These are phyloP conservation scores for Capsella bursapastoris DNA, from an alignment of 345 rosid genomes.

Conservation along the genomic window DNA sequence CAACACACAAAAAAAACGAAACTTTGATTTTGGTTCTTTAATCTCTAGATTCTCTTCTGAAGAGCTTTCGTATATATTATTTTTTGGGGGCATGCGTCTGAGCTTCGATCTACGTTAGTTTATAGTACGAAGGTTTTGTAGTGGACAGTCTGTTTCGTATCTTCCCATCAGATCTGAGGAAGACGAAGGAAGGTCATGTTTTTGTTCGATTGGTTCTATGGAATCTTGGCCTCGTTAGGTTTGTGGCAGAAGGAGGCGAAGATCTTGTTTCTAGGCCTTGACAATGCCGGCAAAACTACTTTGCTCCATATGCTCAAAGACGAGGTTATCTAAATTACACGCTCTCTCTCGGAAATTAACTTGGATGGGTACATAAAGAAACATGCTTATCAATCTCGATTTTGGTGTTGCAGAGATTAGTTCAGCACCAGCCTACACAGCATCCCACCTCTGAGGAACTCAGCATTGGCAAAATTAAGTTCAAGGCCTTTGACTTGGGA, in stretches of 20 bases:
- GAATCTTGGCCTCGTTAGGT: constrained; percentile 78
- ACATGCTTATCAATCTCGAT: background rate
- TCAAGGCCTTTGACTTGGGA: constrained; percentile 85
- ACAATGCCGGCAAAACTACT: constrained; percentile 96
- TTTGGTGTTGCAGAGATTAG: constrained; percentile 63
- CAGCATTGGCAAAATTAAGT: constrained; percentile 81
- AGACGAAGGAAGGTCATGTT: constrained; percentile 53
- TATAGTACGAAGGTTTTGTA: background rate
- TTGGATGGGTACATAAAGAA: background rate
- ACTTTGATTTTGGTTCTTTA: constrained; percentile 7
- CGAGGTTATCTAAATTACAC: constrained; percentile 53
- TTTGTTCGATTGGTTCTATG: constrained; percentile 88
- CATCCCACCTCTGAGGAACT: constrained; percentile 82
- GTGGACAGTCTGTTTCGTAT: background rate
- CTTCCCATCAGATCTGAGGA: constrained; percentile 13
- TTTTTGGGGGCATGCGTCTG: too few relatives aligned
- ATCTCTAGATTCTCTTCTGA: background rate
- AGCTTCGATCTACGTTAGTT: constrained; percentile 10
- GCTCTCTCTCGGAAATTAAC: background rate
- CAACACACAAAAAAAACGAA: background rate
- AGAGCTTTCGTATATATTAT: background rate
- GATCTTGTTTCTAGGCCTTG: constrained; percentile 91
- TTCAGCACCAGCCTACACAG: constrained; percentile 84
- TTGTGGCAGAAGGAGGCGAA: constrained; percentile 93
- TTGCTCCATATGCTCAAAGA: constrained; percentile 95